Evolutionary conservation across 2,329 filamentous ascomycete species (phyloP), one percentile per base, ranked within the genome.

Genomic region (Nectriaceae sp.): DNA sequence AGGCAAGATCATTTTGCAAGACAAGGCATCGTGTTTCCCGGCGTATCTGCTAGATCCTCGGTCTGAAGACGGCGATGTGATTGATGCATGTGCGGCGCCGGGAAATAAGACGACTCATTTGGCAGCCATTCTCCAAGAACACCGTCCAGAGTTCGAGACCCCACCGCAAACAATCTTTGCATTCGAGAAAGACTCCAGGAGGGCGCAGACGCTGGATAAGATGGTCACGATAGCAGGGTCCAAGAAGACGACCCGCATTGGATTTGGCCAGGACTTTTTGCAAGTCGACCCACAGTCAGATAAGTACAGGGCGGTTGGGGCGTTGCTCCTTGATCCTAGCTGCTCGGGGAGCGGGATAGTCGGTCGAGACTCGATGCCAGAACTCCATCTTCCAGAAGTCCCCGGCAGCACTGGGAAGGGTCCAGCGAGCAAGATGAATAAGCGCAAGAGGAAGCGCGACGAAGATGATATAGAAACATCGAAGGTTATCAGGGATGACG

Each of bases 91-190:
- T 66, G 90, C 94, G 0, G 94, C 94, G 1, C 94, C 94, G 2
- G 94, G 94, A 5, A 99, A 99, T 69, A 99, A 99, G 72, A 97
- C 94, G 1, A 97, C 93, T 6, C 94, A 97, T 67, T 72, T 96
- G 40, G 91, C 92, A 1, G 88, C 90, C 2, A 82, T 97, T 4
- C 63, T 94, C 41, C 74, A 67, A 44, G 72, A 69, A 41, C 71
- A 71, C 44, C 65, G 65, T 3, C 67, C 69, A 1, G 72, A 70
- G 35, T 67, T 65, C 50, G 65, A 63, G 18, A 67, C 60, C 22
- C 55, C 50, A 16, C 52, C 58, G 22, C 68, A 71, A 40, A 65
- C 56, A 1, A 85, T 99, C 20, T 84, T 85, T 56, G 90, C 90
- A 0, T 94, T 90, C 61, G 90, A 96, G 65, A 88, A 89, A 61